Evolutionary conservation across 163 green algal genomes (phyloP).

Genomic region (Trebouxiophyceae sp.): DNA sequence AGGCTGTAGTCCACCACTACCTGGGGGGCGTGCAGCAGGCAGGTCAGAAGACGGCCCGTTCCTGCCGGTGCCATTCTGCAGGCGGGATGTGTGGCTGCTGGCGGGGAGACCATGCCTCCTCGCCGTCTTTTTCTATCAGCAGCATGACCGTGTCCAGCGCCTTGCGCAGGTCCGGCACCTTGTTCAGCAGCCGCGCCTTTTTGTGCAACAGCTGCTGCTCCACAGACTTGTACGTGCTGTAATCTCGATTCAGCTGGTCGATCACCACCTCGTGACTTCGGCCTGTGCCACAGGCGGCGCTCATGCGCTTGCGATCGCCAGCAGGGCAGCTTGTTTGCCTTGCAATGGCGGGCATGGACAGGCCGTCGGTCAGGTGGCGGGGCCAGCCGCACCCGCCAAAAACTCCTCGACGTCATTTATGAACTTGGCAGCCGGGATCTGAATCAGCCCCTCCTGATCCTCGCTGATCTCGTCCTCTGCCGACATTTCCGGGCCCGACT

Average conservation of each 20-base stretch:
- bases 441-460: not conserved
- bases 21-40: constrained; percentile 15
- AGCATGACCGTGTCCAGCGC: constrained; percentile 65
- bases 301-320: not conserved
- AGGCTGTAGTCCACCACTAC: constrained; percentile 74
- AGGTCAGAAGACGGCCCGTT: too few relatives aligned
- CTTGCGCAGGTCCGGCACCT: constrained; percentile 76
- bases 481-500: not conserved
- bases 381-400: constrained; percentile 40
- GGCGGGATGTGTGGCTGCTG: too few relatives aligned
- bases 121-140: constrained; percentile 39
- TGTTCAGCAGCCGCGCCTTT: constrained; percentile 48
- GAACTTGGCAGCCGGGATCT: constrained; percentile 54
- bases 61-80: too few relatives aligned
- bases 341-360: too few relatives aligned
- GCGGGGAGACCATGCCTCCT: too few relatives aligned
- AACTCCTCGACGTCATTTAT: constrained; percentile 72
- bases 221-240: constrained; percentile 57
- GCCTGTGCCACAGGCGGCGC: not conserved
- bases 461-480: not conserved
- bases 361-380: too few relatives aligned
- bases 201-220: constrained; percentile 65
- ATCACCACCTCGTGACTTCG: constrained; percentile 50
- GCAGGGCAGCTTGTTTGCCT: too few relatives aligned
- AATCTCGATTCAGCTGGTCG: constrained; percentile 48